Percentiles rank a stretch among this genome's conserved stretches.
phyloP scores from a whole-genome alignment of 148 eudicot genomes.

The Persicaria tinctoria region DNA sequence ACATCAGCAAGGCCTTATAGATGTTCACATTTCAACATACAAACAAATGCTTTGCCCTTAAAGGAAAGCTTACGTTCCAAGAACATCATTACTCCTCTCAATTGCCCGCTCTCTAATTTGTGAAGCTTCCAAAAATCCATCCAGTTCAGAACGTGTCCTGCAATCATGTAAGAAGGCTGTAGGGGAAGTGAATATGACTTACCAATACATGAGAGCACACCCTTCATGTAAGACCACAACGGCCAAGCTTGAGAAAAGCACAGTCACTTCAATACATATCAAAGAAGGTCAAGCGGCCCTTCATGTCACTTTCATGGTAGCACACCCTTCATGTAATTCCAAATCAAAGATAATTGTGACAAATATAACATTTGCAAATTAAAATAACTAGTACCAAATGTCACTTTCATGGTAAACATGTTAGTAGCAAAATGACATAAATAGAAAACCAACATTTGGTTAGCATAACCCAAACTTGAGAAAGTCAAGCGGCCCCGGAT shows the following conservation, averaged over 20 bases:
- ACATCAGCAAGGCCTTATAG: background rate
- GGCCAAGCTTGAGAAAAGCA: constrained; percentile 6
- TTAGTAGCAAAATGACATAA: too few relatives aligned
- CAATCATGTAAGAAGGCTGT: constrained; percentile 64
- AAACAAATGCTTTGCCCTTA: background rate
- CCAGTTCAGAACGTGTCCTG: constrained; percentile 97
- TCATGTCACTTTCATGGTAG: too few relatives aligned
- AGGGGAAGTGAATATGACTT: constrained; percentile 30
- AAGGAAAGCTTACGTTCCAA: constrained; percentile 72
- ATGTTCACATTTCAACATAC: background rate
- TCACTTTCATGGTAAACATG: too few relatives aligned
- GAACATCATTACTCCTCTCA: constrained; percentile 81
- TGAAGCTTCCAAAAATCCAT: constrained; percentile 88
- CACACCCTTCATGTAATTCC: too few relatives aligned
- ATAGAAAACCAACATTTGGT: too few relatives aligned
- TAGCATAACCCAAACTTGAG: too few relatives aligned
- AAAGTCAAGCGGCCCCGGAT: too few relatives aligned
- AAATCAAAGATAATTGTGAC: too few relatives aligned
- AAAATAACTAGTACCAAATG: too few relatives aligned
- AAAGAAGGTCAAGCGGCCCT: too few relatives aligned
- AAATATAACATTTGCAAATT: too few relatives aligned
- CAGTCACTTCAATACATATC: background rate
- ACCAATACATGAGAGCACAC: constrained; percentile 29
- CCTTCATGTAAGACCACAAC: constrained; percentile 24
- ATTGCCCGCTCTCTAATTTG: constrained; percentile 89